Evolutionary conservation across 1,284 basidiomycete genomes (phyloP).

Genomic region (Pseudozyma pruni): DNA sequence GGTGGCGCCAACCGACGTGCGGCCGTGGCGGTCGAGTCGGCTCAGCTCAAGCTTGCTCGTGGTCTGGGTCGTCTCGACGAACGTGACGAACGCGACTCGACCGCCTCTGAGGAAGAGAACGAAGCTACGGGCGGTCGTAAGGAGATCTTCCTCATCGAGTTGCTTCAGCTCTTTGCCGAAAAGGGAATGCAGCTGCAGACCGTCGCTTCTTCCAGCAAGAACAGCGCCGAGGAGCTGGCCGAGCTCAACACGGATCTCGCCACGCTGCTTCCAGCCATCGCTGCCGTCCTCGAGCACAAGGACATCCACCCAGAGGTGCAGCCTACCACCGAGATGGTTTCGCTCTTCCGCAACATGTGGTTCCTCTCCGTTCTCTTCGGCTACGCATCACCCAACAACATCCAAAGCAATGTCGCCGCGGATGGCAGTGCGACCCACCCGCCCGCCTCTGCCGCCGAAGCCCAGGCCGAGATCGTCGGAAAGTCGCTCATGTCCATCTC

Average conservation of each 20-base stretch:
- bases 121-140: conserved; percentile 72
- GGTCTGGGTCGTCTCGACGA: conserved; percentile 53
- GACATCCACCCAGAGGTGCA: conserved; percentile 77
- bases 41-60: conserved; percentile 53
- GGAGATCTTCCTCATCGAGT: conserved; percentile 79
- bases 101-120: conserved; percentile 83
- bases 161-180: conserved; percentile 86
- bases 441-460: conserved; percentile 73
- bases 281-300: conserved; percentile 82
- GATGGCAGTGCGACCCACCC: conserved; percentile 13
- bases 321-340: conserved; percentile 76
- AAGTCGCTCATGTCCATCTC: conserved; percentile 79
- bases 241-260: conserved; percentile 60
- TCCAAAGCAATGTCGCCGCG: conserved; percentile 13
- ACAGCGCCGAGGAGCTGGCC: conserved; percentile 53
- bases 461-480: conserved; percentile 76
- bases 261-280: conserved; percentile 83
- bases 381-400: conserved; percentile 70
- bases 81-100: conserved; percentile 35
- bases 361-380: conserved; percentile 85
- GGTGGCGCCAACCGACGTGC: conserved; percentile 48
- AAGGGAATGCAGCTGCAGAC: conserved; percentile 92
- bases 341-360: conserved; percentile 93
- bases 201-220: conserved; percentile 72
- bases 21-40: conserved; percentile 65